These are phyloP conservation scores for Aspergillus sojae DNA, from an alignment of 2,329 filamentous ascomycete species.

Conservation along the genomic window DNA sequence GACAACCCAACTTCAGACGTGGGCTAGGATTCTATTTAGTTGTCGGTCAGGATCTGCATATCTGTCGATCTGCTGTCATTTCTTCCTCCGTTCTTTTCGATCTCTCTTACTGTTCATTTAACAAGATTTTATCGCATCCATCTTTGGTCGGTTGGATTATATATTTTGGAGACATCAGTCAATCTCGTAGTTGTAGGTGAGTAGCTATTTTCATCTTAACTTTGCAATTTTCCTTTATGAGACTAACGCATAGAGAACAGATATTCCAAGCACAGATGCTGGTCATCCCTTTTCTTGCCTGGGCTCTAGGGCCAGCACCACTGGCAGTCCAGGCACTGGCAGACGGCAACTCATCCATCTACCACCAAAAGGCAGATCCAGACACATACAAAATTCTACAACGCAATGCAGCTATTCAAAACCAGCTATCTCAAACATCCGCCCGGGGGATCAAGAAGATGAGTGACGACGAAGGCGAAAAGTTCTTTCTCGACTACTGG, in stretches of 20 bases:
- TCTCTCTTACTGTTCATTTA: neutral
- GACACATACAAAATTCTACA: slow-evolving; percentile 13
- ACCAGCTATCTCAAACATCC: slow-evolving; percentile 30
- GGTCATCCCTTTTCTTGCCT: neutral
- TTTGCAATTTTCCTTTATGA: neutral
- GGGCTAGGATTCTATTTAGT: neutral
- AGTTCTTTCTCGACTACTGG: slow-evolving; percentile 53
- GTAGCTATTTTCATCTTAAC: neutral
- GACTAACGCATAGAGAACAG: neutral
- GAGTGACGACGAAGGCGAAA: slow-evolving; percentile 50
- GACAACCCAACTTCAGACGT: neutral
- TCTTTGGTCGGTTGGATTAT: neutral
- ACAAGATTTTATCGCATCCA: neutral
- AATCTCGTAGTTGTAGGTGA: neutral
- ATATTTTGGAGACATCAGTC: neutral
- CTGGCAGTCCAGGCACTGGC: neutral
- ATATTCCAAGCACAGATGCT: neutral
- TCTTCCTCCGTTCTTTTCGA: neutral
- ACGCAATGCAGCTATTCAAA: slow-evolving; percentile 33
- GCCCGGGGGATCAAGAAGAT: slow-evolving; percentile 41
- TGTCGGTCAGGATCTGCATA: neutral
- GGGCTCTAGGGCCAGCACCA: neutral
- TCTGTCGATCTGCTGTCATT: neutral
- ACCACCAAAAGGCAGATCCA: neutral
- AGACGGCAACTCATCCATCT: neutral